Conservation (phyloP, 1,284 basidiomycete genomes). For the Veloboletus limbatus region DNA sequence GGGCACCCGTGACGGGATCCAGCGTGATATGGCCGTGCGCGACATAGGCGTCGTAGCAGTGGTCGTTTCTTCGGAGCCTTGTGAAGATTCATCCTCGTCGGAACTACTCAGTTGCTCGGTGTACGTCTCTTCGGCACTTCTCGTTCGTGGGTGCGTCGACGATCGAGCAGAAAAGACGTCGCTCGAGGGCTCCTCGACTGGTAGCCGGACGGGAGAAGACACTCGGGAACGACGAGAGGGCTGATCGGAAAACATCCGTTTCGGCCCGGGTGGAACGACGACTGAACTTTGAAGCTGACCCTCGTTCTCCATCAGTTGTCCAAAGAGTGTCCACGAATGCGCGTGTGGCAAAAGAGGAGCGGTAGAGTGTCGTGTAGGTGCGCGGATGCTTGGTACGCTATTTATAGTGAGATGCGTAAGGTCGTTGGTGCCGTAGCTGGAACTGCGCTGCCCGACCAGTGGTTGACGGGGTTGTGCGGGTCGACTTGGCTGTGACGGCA, state of each 20-base stretch:
- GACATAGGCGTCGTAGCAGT: constrained; percentile 9
- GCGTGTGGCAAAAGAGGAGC: constrained; percentile 7
- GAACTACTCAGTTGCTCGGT: background rate
- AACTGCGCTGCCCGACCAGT: constrained; percentile 10
- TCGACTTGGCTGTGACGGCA: constrained; percentile 15
- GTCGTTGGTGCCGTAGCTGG: constrained; percentile 9
- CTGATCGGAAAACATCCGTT: constrained; percentile 6
- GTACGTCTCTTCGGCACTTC: background rate
- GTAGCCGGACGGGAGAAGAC: constrained; percentile 14
- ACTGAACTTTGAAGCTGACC: constrained; percentile 37
- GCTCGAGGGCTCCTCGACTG: constrained; percentile 15
- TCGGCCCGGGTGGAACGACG: background rate
- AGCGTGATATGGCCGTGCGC: constrained; percentile 3
- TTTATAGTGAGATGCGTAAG: constrained; percentile 1
- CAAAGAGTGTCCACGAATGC: constrained; percentile 66
- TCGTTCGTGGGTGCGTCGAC: background rate
- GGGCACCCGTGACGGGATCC: constrained; percentile 28
- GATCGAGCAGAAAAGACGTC: background rate
- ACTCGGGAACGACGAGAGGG: constrained; percentile 2
- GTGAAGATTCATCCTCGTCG: constrained; percentile 21
- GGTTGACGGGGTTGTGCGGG: constrained; percentile 7
- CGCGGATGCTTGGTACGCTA: background rate
- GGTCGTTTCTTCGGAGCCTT: constrained; percentile 22
- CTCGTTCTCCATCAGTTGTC: constrained; percentile 67
- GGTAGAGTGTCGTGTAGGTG: constrained; percentile 1